Percentiles rank a stretch among this genome's conserved stretches.
Evolutionary conservation across 1,139 yeast species (phyloP).

Genomic region (Zygosaccharomyces pseudobailii): DNA sequence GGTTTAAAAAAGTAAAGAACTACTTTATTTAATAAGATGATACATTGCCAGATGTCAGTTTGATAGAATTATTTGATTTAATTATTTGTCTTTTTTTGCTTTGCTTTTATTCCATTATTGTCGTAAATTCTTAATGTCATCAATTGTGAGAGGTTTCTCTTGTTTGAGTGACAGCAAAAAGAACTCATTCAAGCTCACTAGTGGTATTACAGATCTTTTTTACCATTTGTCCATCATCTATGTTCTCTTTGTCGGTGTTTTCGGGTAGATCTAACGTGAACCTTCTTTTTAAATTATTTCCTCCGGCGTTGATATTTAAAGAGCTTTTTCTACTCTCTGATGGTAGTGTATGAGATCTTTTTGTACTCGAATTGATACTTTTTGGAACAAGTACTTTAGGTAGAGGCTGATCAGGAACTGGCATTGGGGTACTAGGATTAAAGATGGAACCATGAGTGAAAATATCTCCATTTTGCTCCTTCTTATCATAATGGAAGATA

Average conservation of each 20-base stretch:
- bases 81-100: not conserved
- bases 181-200: not conserved
- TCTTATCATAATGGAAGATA: not conserved
- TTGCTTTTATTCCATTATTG: not conserved
- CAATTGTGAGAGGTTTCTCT: too few species aligned
- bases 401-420: conserved; percentile 31
- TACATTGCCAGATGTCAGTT: not conserved
- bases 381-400: conserved; percentile 24
- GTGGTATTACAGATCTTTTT: not conserved
- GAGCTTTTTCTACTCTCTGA: conserved; percentile 2
- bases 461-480: not conserved
- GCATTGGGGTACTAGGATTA: conserved; percentile 27
- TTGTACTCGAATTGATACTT: conserved; percentile 22
- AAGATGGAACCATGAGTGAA: not conserved
- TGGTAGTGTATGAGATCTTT: conserved; percentile 13
- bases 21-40: not conserved
- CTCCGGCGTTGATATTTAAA: not conserved
- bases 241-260: not conserved
- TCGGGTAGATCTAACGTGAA: conserved; percentile 10
- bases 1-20: not conserved
- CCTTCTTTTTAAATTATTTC: conserved; percentile 17
- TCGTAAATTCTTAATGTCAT: too few species aligned
- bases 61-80: not conserved
- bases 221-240: not conserved
- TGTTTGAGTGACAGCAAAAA: too few species aligned